Base-by-base conservation (phyloP, 257 asterid genomes). In the Solanum dulcamara region DNA sequence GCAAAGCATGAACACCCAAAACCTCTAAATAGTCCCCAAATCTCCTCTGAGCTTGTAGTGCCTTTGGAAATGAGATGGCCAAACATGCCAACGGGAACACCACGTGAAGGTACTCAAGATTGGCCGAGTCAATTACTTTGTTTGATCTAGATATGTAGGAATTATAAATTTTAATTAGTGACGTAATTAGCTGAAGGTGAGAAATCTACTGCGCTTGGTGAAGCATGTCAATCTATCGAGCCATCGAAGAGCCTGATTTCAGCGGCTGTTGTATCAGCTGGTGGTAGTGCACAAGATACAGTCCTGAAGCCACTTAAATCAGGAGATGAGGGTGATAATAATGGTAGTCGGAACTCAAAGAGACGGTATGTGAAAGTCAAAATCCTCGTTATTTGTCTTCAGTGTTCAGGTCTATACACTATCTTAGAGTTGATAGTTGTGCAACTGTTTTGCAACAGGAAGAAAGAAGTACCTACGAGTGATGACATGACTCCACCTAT, bases 1-100 rank as follows among this genome's bases (percentile, higher is more conserved):
- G 96, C 93, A 75, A 87, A 82, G 53, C 99, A 96, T 88, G 90
- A 89, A 86, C 99, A 96, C 86, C 94, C 93, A 86, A 91, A 88
- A 91, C 93, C 94, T 74, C 94, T 90, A 67, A 85, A 87, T 86
- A 87, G 89, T 85, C 91, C 93, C 57, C 94, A 85, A 85, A 86
- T 83, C 74, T 82, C 89, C 84, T 42, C 93, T 46, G 77, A 86
- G 37, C 10, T 82, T 83, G 86, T 77, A 46, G 68, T 85, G 24
- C 88, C 89, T 85, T 40, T 84, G 62, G 93, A 90, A 89, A 88
- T 68, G 70, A 87, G 62, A 86, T 67, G 44, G 75, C 89, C 87
- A 48, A 93, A 91, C 85, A 32, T 72, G 37, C 85, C 89, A 50
- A 17, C 71, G 55, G 80, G 38, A 59, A 80, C 91, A 81, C 64